phyloP scores from a whole-genome alignment of 352 stramenopile genomes.

The Phytophthora niederhauseri region DNA sequence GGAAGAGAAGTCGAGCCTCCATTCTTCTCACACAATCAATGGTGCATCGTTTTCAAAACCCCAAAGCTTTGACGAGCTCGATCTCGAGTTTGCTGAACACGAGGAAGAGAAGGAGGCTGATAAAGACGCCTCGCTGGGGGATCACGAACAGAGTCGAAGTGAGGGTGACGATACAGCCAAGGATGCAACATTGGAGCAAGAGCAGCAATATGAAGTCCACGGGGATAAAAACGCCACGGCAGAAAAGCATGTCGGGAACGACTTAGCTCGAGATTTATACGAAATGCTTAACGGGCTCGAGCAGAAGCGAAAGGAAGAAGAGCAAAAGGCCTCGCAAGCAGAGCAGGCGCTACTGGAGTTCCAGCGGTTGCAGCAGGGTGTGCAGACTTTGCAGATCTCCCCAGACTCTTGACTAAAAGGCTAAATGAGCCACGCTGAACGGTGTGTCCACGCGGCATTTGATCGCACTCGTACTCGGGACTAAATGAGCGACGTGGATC shows the following conservation, averaged over 20 bases:
- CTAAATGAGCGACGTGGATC: slow-evolving; percentile 60
- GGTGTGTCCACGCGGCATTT: background rate
- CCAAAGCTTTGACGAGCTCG: slow-evolving; percentile 15
- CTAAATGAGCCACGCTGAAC: slow-evolving; percentile 2
- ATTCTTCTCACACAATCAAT: slow-evolving; percentile 7
- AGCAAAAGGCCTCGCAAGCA: slow-evolving; percentile 56
- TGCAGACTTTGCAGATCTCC: slow-evolving; percentile 36
- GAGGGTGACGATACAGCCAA: background rate
- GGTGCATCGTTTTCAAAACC: slow-evolving; percentile 5
- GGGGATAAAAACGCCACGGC: slow-evolving; percentile 7
- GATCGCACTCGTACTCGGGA: slow-evolving; percentile 4
- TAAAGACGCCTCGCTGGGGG: slow-evolving; percentile 12
- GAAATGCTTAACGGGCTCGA: slow-evolving; percentile 65
- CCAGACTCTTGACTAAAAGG: slow-evolving; percentile 23
- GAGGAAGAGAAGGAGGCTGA: slow-evolving; percentile 45
- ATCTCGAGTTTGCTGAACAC: slow-evolving; percentile 30
- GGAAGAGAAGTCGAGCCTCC: background rate
- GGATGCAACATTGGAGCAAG: slow-evolving; percentile 6
- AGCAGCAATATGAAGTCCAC: background rate
- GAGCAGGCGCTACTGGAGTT: slow-evolving; percentile 63
- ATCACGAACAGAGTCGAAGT: slow-evolving; percentile 17
- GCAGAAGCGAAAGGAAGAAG: slow-evolving; percentile 63
- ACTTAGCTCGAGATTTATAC: slow-evolving; percentile 63
- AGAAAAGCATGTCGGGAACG: slow-evolving; percentile 19
- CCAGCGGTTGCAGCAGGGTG: slow-evolving; percentile 48